phyloP scores from a whole-genome alignment of 352 stramenopile genomes.

The Chrysophaeum taylorii region DNA sequence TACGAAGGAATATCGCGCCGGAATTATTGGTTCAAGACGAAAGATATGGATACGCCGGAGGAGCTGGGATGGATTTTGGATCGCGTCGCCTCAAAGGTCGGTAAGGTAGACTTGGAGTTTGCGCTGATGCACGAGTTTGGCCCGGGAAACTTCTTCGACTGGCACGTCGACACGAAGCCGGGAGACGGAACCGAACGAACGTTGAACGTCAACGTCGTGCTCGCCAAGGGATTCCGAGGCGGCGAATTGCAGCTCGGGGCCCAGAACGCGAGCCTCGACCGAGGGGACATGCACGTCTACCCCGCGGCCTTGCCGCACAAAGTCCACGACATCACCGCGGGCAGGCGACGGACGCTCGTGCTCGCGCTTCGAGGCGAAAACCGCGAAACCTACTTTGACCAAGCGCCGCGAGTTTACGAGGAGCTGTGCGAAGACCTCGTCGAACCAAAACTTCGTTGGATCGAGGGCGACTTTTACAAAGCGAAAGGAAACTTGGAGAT shows the following conservation, averaged over 20 bases:
- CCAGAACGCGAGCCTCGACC: not conserved
- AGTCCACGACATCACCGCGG: not conserved
- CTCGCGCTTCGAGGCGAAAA: not conserved
- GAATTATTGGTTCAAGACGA: not conserved
- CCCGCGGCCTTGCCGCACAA: slow-evolving; percentile 12
- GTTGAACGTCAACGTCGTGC: slow-evolving; percentile 16
- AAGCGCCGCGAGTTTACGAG: not conserved
- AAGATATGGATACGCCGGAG: no score
- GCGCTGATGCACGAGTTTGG: slow-evolving; percentile 15
- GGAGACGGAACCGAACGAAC: not conserved
- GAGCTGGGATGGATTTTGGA: not conserved
- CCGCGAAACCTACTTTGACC: not conserved
- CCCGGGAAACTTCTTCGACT: slow-evolving; percentile 9
- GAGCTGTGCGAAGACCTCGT: not conserved
- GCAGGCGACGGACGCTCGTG: not conserved
- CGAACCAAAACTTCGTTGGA: slow-evolving; percentile 5
- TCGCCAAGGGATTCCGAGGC: not conserved
- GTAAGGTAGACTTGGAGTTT: not conserved
- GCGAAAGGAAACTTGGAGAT: not conserved
- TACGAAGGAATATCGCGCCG: not conserved
- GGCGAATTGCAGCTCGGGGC: slow-evolving; percentile 5
- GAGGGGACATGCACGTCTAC: slow-evolving; percentile 14
- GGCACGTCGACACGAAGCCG: slow-evolving; percentile 17
- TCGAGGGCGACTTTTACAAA: not conserved
- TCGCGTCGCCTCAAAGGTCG: not conserved